These are phyloP conservation scores for Xylariales sp. DNA, from an alignment of 2,329 filamentous ascomycete species.

Conservation along the genomic window DNA sequence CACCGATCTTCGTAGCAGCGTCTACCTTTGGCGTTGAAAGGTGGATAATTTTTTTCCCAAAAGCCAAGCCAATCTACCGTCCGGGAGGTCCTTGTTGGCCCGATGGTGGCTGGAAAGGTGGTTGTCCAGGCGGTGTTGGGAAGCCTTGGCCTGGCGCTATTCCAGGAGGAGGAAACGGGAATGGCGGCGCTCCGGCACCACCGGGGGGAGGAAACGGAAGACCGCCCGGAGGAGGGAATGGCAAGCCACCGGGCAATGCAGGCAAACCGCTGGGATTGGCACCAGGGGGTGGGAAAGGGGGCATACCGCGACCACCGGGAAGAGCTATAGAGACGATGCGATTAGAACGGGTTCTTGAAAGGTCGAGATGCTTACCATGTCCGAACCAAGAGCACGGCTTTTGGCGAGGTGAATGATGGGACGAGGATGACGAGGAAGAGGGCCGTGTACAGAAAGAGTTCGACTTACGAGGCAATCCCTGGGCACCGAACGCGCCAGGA, in stretches of 20 bases:
- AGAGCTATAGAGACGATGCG: constrained; percentile 18
- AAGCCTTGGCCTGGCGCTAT: constrained; percentile 32
- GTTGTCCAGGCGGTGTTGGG: constrained; percentile 30
- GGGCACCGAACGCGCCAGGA: constrained; percentile 16
- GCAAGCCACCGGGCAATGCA: constrained; percentile 23
- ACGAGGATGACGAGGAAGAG: too few species aligned
- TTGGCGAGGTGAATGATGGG: too few species aligned
- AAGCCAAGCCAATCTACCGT: constrained; percentile 10
- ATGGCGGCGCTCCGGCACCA: constrained; percentile 41
- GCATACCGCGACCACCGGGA: constrained; percentile 27
- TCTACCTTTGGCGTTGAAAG: too few species aligned
- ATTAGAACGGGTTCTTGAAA: constrained; percentile 9
- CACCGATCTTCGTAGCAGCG: too few species aligned
- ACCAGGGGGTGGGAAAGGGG: constrained; percentile 45
- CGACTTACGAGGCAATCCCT: constrained; percentile 49
- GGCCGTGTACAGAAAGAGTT: background rate
- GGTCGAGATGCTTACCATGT: background rate
- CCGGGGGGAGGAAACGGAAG: constrained; percentile 28
- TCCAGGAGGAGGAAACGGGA: constrained; percentile 43
- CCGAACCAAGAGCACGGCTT: background rate
- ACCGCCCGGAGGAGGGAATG: background rate
- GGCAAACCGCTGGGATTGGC: background rate
- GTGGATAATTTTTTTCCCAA: too few species aligned
- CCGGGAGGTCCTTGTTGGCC: constrained; percentile 32
- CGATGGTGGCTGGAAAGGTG: constrained; percentile 26